These are phyloP conservation scores for Diospyros kaki DNA, from an alignment of 148 eudicot genomes.

Conservation along the genomic window DNA sequence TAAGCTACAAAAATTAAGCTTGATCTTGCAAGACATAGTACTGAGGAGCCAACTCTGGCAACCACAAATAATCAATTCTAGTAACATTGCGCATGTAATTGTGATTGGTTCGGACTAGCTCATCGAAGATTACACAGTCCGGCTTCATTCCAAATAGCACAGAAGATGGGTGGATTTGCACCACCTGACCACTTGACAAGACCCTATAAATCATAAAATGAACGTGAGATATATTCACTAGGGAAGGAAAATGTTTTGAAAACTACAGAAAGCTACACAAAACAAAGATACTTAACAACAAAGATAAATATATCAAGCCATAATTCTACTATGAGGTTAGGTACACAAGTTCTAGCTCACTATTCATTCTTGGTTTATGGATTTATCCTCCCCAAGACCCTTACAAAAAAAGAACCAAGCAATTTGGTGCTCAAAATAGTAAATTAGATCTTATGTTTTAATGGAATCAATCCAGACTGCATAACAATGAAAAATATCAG, in stretches of 20 bases:
- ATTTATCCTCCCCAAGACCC: too few relatives aligned
- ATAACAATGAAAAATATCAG: too few relatives aligned
- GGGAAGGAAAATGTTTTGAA: neutral
- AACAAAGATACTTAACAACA: neutral
- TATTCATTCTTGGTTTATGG: too few relatives aligned
- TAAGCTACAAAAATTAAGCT: neutral
- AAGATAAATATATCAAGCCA: too few relatives aligned
- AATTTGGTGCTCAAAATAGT: too few relatives aligned
- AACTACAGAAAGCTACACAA: neutral
- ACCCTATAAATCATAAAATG: constrained; percentile 45
- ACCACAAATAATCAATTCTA: constrained; percentile 80
- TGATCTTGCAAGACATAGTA: constrained; percentile 33
- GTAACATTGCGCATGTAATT: constrained; percentile 69
- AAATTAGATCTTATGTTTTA: too few relatives aligned
- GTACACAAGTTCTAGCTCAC: too few relatives aligned
- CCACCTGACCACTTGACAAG: constrained; percentile 60
- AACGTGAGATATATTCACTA: neutral
- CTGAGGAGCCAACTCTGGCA: constrained; percentile 85
- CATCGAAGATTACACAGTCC: constrained; percentile 72
- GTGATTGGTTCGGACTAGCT: constrained; percentile 64
- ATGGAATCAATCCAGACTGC: too few relatives aligned
- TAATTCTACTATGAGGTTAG: too few relatives aligned
- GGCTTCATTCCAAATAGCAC: constrained; percentile 70
- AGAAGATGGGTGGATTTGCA: constrained; percentile 88
- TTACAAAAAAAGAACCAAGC: too few relatives aligned